These are phyloP conservation scores for Danielozyma ontarioensis DNA, from an alignment of 805 yeast species.

Conservation along the genomic window DNA sequence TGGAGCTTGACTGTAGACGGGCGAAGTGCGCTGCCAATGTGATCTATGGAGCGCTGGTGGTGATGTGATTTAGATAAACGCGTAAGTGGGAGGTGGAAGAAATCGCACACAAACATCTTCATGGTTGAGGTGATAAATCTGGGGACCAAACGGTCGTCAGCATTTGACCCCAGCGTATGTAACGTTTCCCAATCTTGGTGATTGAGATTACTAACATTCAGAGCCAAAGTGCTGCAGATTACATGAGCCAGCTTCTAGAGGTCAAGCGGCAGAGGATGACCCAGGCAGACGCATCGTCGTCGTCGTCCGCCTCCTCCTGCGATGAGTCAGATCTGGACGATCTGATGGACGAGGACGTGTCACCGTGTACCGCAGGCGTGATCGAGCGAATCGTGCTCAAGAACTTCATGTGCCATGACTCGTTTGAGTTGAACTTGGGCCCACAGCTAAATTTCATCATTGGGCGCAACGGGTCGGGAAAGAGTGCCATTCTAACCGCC, in stretches of 20 bases:
- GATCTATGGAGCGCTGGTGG: too few species aligned
- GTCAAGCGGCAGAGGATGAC: constrained; percentile 7
- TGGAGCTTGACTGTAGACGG: too few species aligned
- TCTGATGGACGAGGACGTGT: constrained; percentile 6
- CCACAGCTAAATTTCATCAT: constrained; percentile 81
- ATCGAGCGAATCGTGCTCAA: constrained; percentile 57
- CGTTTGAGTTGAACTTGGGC: constrained; percentile 69
- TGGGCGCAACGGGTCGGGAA: constrained; percentile 91
- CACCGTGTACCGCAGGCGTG: constrained; percentile 54
- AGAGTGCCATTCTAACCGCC: constrained; percentile 83
- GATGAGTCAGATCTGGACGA: neutral
- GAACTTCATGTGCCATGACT: constrained; percentile 88
- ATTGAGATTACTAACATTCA: neutral
- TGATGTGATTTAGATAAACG: too few species aligned
- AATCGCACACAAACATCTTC: too few species aligned
- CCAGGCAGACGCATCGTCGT: constrained; percentile 6
- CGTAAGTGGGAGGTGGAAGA: too few species aligned
- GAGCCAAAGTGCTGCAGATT: constrained; percentile 7
- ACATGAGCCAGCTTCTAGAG: constrained; percentile 9
- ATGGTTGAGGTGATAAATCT: too few species aligned
- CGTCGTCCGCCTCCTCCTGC: too few species aligned
- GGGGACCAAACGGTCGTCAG: too few species aligned
- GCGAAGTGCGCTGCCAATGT: too few species aligned
- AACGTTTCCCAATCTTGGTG: too few species aligned
- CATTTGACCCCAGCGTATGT: too few species aligned